Percentiles rank a stretch among this genome's conserved stretches.
Conservation (phyloP, 2,329 filamentous ascomycete genomes). For the Tolypocladium nubicola region DNA sequence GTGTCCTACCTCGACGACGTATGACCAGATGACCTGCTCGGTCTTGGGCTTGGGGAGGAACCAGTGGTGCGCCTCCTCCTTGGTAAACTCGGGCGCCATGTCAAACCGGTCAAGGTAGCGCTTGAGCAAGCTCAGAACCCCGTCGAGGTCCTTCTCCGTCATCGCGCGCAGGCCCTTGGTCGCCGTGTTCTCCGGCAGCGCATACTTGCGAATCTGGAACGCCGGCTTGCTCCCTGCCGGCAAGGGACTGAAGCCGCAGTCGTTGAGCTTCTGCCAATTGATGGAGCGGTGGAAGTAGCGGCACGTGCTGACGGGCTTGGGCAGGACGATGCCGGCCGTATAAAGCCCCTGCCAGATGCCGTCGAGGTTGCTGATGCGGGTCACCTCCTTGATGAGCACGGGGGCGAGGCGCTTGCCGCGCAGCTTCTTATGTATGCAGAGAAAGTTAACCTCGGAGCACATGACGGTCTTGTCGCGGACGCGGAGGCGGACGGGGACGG, state of each 20-base stretch:
- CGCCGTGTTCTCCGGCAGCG: conserved; percentile 62
- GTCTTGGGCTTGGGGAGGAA: conserved; percentile 54
- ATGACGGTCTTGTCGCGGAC: conserved; percentile 67
- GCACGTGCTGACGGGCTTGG: conserved; percentile 84
- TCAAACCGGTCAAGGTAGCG: conserved; percentile 74
- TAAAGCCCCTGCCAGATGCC: conserved; percentile 93
- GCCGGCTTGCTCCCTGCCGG: conserved; percentile 74
- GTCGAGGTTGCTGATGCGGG: conserved; percentile 76
- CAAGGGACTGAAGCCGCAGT: conserved; percentile 86
- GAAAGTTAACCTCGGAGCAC: conserved; percentile 93
- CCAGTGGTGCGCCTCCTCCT: conserved; percentile 82
- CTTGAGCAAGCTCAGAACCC: conserved; percentile 62
- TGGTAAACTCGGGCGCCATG: conserved; percentile 70
- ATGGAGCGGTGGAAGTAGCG: conserved; percentile 91
- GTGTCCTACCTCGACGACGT: conserved; percentile 67
- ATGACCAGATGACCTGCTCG: conserved; percentile 87
- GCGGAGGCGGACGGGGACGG: conserved; percentile 74
- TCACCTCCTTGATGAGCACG: conserved; percentile 96
- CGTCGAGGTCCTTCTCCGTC: conserved; percentile 66
- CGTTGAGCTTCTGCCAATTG: conserved; percentile 93
- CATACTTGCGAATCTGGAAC: conserved; percentile 78
- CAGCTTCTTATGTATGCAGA: conserved; percentile 96
- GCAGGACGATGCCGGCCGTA: conserved; percentile 83
- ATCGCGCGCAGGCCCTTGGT: conserved; percentile 72
- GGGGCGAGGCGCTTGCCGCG: conserved; percentile 86